Conservation (phyloP, 1,284 basidiomycete genomes). For the Rhodotorula sp. region DNA sequence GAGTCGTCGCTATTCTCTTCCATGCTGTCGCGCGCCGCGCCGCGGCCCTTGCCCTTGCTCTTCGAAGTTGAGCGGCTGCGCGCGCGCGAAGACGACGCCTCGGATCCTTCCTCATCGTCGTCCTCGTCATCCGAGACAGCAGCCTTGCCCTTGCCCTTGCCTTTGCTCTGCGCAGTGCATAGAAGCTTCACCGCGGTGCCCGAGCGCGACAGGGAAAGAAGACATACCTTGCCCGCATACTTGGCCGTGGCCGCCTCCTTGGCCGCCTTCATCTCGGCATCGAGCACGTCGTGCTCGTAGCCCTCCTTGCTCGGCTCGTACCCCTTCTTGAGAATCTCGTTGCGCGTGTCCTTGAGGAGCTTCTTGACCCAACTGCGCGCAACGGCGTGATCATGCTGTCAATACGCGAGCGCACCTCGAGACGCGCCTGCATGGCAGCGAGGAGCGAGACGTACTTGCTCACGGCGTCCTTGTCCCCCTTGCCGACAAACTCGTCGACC, state of each 20-base stretch:
- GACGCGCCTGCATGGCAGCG: neutral
- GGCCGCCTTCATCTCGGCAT: constrained; percentile 26
- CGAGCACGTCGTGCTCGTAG: constrained; percentile 38
- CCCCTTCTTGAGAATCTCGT: constrained; percentile 34
- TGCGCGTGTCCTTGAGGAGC: constrained; percentile 34
- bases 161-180: constrained; percentile 9
- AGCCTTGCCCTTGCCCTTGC: constrained; percentile 25
- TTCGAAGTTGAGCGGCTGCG: neutral
- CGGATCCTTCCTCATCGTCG: constrained; percentile 5
- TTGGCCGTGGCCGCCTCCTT: constrained; percentile 44
- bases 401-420: neutral
- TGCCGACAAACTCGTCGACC: constrained; percentile 89
- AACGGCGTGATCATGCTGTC: neutral
- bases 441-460: constrained; percentile 23
- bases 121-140: constrained; percentile 22
- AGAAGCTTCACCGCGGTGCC: accelerated
- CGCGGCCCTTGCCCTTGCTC: constrained; percentile 27
- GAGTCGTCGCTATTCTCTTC: constrained; percentile 29
- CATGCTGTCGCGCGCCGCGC: constrained; percentile 28
- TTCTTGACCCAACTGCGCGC: constrained; percentile 41
- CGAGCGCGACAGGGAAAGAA: neutral
- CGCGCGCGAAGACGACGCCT: neutral
- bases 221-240: constrained; percentile 35
- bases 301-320: constrained; percentile 33
- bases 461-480: constrained; percentile 89